Evolutionary conservation across 1,139 yeast genomes (phyloP).

Genomic region (Hansenula lynferdii): DNA sequence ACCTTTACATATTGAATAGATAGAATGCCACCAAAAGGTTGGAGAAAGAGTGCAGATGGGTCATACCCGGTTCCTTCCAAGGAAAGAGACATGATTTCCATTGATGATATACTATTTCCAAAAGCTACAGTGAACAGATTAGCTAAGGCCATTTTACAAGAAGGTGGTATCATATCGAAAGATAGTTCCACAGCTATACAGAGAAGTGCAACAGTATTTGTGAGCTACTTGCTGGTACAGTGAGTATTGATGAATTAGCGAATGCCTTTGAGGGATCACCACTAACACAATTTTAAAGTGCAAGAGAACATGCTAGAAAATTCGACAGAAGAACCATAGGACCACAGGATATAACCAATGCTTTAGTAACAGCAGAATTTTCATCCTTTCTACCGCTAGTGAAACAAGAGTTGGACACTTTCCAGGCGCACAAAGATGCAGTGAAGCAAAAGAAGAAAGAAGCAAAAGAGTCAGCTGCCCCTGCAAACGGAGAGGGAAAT

Average conservation of each 20-base stretch:
- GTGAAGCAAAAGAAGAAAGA: slow-evolving; percentile 26
- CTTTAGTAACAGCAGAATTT: slow-evolving; percentile 53
- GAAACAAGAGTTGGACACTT: slow-evolving; percentile 43
- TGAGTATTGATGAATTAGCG: no score
- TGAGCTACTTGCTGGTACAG: slow-evolving; percentile 58
- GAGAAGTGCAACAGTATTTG: slow-evolving; percentile 69
- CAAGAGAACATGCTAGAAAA: slow-evolving; percentile 48
- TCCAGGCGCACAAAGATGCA: slow-evolving; percentile 37
- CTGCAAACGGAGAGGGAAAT: slow-evolving; percentile 8
- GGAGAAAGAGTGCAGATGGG: slow-evolving; percentile 75
- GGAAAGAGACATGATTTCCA: slow-evolving; percentile 54
- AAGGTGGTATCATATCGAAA: slow-evolving; percentile 46
- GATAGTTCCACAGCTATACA: slow-evolving; percentile 66
- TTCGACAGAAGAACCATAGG: slow-evolving; percentile 56
- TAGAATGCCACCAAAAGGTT: slow-evolving; percentile 74
- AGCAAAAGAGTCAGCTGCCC: slow-evolving; percentile 18
- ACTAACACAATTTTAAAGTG: slow-evolving; percentile 23
- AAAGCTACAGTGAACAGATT: slow-evolving; percentile 53
- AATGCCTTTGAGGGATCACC: neutral
- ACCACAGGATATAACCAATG: slow-evolving; percentile 59
- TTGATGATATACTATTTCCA: slow-evolving; percentile 69
- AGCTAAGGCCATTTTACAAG: slow-evolving; percentile 43
- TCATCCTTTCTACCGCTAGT: slow-evolving; percentile 50
- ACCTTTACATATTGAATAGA: neutral
- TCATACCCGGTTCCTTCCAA: slow-evolving; percentile 49